Percentiles rank a stretch among this genome's conserved stretches.
Conservation (phyloP, 306 rosid genomes). For the Inga oerstediana region DNA sequence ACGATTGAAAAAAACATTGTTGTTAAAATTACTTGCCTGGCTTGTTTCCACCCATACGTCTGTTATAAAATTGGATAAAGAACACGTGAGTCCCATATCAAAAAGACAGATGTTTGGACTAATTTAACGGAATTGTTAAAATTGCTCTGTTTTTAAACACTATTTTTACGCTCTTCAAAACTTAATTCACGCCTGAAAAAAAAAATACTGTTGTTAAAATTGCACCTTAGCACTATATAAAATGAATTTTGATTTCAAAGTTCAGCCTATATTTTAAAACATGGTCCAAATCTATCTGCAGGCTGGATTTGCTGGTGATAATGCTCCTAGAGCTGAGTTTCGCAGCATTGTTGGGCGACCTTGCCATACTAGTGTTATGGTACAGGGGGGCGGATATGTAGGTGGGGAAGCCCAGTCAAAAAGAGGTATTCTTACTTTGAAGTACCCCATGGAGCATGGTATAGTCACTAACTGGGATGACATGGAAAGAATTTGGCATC, state of each 20-base stretch:
- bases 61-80: too few species aligned
- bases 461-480: constrained; percentile 99
- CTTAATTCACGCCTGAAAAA: too few species aligned
- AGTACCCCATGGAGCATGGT: constrained; percentile 96
- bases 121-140: too few species aligned
- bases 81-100: too few species aligned
- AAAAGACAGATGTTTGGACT: too few species aligned
- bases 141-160: too few species aligned
- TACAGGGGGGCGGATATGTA: constrained; percentile 94
- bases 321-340: constrained; percentile 96
- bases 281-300: constrained; percentile 28
- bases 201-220: too few species aligned
- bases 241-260: not conserved
- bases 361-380: constrained; percentile 94
- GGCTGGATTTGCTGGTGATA: constrained; percentile 99
- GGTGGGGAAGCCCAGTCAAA: constrained; percentile 98
- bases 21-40: too few species aligned
- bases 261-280: not conserved
- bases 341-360: constrained; percentile 98
- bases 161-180: too few species aligned
- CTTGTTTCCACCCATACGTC: too few species aligned
- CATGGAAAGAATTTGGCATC: constrained; percentile 99
- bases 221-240: too few species aligned
- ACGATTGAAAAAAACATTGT: too few species aligned
- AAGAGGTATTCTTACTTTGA: constrained; percentile 94